Base-by-base conservation (phyloP, 2,329 filamentous ascomycete species). In the Bisporella sp. region DNA sequence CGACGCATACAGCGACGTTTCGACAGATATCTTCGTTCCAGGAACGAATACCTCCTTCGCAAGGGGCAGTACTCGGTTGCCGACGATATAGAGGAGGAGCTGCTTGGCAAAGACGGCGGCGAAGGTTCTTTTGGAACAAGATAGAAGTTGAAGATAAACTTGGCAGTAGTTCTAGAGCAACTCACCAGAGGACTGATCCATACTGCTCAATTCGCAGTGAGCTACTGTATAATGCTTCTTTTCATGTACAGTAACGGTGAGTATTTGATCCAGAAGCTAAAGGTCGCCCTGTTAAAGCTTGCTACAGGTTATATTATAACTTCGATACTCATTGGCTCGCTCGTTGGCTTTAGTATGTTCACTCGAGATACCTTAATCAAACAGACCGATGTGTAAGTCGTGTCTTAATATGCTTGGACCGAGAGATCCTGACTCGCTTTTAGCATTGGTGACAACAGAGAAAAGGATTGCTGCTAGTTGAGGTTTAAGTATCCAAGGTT, bases 231-330 rank as follows among this genome's bases (percentile, higher is more conserved):
- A 12, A 57, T 57, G 54, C 46, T 58, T 37, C 41, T 60, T 40
- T 59, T 59, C 44, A 59, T 60, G 56, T 59, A 57, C 54, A 57
- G 49, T 39, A 61, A 61, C 51, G 59, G 57, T 57, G 43, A 28
- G 54, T 35, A 21, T 28, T 21, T 21, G 21, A 21, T 21, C 21
- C 21, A 21, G 21, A 21, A 21, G 21, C 21, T 21, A 21, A 21
- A 21, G 21, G 21, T 21, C 21, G 21, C 21, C 21, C 21, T 21
- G 21, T 21, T 21, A 21, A 21, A 21, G 35, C 30, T 29, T 30
- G n/a, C 6, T 35, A 21, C 21, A 61, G 56, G 55, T 31, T 60
- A 58, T 42, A 54, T 62, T 7, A 57, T 61, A 12, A 54, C 57
- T 21, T 57, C 56, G 11, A 57, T 61, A 45, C 41, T 58, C 4